Base-by-base conservation (phyloP, 2,329 filamentous ascomycete species). In the Ceratocystis papillata region DNA sequence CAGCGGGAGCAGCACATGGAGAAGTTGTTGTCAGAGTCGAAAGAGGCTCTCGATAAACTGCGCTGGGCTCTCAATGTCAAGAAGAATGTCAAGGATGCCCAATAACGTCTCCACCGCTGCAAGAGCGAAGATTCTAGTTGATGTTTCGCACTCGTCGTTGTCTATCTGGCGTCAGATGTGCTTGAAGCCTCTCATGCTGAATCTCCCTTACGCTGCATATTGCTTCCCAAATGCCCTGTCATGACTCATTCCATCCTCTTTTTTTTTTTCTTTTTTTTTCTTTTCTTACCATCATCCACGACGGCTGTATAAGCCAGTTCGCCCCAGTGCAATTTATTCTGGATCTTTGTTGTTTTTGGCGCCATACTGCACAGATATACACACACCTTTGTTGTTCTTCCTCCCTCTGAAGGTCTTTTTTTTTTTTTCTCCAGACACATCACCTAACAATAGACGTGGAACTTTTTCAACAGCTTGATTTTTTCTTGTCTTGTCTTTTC, bases 21-120 rank as follows among this genome's bases (percentile, higher is more conserved):
- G 69, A 74, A 74, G 66, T 77, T 83, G 30, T 75, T 87, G n/a
- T 75, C 79, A 46, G 83, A 86, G 71, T 77, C 85, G 55, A 79
- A 79, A 69, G 78, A 82, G 70, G 81, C 83, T n/a, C 76, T 88
- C 63, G 79, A 84, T 69, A 84, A 89, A 77, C 79, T 92, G 74
- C 83, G 79, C 72, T 91, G 88, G 88, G 86, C 88, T 15, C 79
- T 91, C 69, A 84, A 81, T 64, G 80, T 88, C 63, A 86, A 88
- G 76, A 76, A 82, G 68, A 85, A 82, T 69, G 79, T 86, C 66
- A 79, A 78, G 67, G 81, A 77, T 65, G 81, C 82, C 5, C 74
- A 81, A 73, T 85, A 73, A 78, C 66, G 33, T 62, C 61, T 63
- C 57, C 50, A 33, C 64, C n/a, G 28, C 25, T 59, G 10, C 37